A percentile compares a stretch with the other conserved stretches of the same genome.
Evolutionary conservation across 2,329 filamentous ascomycete species (phyloP).

Genomic region (Neodidymelliopsis sp.): DNA sequence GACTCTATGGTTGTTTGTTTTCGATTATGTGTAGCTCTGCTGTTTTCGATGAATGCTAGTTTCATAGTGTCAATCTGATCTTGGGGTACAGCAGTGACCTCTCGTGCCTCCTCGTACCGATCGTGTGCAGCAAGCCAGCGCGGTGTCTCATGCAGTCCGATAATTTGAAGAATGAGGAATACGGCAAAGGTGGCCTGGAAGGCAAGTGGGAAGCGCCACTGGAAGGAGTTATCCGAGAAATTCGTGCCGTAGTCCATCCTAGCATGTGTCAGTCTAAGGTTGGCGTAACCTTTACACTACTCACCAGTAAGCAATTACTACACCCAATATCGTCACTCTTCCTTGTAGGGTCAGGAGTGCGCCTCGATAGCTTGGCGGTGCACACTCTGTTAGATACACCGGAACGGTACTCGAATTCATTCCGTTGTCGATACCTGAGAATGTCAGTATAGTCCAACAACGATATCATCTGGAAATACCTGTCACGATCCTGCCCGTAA

Average conservation of each 20-base stretch:
- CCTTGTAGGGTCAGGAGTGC: constrained; percentile 60
- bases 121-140: constrained; percentile 55
- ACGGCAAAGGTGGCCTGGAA: constrained; percentile 56
- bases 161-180: constrained; percentile 51
- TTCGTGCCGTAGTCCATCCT: constrained; percentile 20
- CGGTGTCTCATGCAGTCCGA: constrained; percentile 56
- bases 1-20: too few species aligned
- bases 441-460: too few species aligned
- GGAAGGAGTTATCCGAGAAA: constrained; percentile 11
- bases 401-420: constrained; percentile 27
- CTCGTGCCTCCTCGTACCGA: constrained; percentile 54
- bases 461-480: too few species aligned
- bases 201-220: constrained; percentile 57
- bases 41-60: too few species aligned
- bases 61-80: too few species aligned
- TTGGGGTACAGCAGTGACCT: constrained; percentile 56
- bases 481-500: constrained; percentile 47
- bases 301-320: constrained; percentile 58
- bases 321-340: constrained; percentile 56
- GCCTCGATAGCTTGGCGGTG: constrained; percentile 46
- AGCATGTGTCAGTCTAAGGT: background rate
- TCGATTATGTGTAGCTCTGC: too few species aligned
- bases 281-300: background rate
- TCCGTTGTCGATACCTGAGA: constrained; percentile 41
- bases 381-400: constrained; percentile 18